Base-by-base conservation (phyloP, 1,284 basidiomycete species). In the Gomphus bonarii region DNA sequence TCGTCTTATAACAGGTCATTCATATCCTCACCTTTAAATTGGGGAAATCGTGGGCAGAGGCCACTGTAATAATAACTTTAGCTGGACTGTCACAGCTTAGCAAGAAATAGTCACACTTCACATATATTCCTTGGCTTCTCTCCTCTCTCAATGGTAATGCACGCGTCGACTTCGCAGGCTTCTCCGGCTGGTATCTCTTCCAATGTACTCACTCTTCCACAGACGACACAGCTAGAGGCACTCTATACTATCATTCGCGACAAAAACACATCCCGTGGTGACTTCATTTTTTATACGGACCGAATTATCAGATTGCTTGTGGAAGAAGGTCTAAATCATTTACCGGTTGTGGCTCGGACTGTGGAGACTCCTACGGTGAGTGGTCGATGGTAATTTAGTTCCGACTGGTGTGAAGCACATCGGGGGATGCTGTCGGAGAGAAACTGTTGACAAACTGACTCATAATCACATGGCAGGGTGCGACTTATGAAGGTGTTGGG, bases 241-340 rank as follows among this genome's bases (percentile, higher is more conserved):
- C 75, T 98, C 18, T 89, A 97, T 71, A 98, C 97, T 14, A 95
- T 97, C 72, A 95, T 99, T 67, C 75, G 94, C 51, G 84, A 94
- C 70, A 90, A 86, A 72, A 80, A 83, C 57, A 94, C 92, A 1
- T 80, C 73, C 42, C 79, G 95, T 46, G 94, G 94, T 22, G 95
- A 99, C 70, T 99, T 99, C 68, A 82, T 99, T 63, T 99, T 99
- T 75, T 98, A 97, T 69, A 92, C 91, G 4, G 86, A 88, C 69
- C 74, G 86, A 14, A 85, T 88, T 65, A 89, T 89, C 64, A 75
- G 86, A 48, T 66, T 88, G 58, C 75, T 88, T 54, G 84, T 88
- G 36, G 86, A 89, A 68, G 87, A 88, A 75, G 91, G 95, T n/a
- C 74, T 98, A 59, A 98, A 99, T 71, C 93, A 98, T 70, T 77